These are phyloP conservation scores for Fraxinus platypoda DNA, from an alignment of 305 asterid genomes.

Conservation along the genomic window DNA sequence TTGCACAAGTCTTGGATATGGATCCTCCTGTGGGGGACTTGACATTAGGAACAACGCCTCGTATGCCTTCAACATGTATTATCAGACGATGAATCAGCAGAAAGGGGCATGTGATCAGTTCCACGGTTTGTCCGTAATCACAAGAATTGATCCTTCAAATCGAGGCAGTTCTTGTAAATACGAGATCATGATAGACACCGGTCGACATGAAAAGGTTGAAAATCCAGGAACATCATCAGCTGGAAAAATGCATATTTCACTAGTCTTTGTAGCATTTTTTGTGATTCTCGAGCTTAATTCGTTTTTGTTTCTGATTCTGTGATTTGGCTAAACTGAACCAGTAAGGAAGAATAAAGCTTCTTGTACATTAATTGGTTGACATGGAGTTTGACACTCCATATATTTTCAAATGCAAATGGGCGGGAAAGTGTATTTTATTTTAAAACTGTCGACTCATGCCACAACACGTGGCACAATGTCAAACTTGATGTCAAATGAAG, in stretches of 20 bases:
- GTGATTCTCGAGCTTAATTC: not conserved
- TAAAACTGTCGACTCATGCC: too few relatives aligned
- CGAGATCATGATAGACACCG: constrained; percentile 72
- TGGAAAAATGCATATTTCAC: not conserved
- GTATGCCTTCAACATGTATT: constrained; percentile 69
- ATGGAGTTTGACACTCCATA: too few relatives aligned
- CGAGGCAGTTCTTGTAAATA: constrained; percentile 49
- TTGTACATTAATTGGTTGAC: too few relatives aligned
- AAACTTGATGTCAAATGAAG: too few relatives aligned
- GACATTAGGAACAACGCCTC: constrained; percentile 59
- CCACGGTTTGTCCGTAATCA: constrained; percentile 45
- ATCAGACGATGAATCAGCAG: constrained; percentile 65
- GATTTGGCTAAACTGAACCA: not conserved
- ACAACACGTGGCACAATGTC: too few relatives aligned
- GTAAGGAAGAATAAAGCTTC: too few relatives aligned
- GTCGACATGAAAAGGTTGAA: constrained; percentile 36
- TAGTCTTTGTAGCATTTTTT: constrained; percentile 5
- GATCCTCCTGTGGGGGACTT: constrained; percentile 61
- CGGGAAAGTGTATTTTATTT: too few relatives aligned
- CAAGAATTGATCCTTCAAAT: constrained; percentile 65
- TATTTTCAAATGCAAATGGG: too few relatives aligned
- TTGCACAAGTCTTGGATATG: constrained; percentile 78
- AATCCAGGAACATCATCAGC: constrained; percentile 49
- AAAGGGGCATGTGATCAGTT: constrained; percentile 76
- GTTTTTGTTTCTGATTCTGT: not conserved